These are phyloP conservation scores for Clonostachys rosea DNA, from an alignment of 2,329 filamentous ascomycete species.

Conservation along the genomic window DNA sequence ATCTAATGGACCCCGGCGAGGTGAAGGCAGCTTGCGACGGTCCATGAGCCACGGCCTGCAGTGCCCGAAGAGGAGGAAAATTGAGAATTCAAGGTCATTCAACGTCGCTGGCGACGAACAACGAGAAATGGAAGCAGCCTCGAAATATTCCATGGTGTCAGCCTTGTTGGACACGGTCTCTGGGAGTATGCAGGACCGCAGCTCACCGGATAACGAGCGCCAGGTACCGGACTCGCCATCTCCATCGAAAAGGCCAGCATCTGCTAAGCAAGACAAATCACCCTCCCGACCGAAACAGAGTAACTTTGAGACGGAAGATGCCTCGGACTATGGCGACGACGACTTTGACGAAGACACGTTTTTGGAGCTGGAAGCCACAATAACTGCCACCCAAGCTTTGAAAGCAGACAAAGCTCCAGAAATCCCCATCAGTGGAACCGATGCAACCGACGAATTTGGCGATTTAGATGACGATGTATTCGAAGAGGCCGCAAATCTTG, in stretches of 20 bases:
- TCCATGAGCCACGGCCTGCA: slow-evolving; percentile 65
- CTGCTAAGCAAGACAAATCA: slow-evolving; percentile 3
- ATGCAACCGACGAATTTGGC: slow-evolving; percentile 46
- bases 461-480: slow-evolving; percentile 62
- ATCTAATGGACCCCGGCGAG: slow-evolving; percentile 30
- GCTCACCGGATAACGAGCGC: slow-evolving; percentile 14
- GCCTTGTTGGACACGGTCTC: slow-evolving; percentile 64
- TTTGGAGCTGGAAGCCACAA: slow-evolving; percentile 44
- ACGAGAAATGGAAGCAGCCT: slow-evolving; percentile 39
- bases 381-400: slow-evolving; percentile 19
- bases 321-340: slow-evolving; percentile 52
- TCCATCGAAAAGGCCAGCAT: slow-evolving; percentile 1
- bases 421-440: slow-evolving; percentile 5
- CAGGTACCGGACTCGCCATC: not conserved
- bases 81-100: slow-evolving; percentile 40
- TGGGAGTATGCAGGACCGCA: slow-evolving; percentile 41
- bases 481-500: slow-evolving; percentile 26
- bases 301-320: slow-evolving; percentile 1
- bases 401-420: not conserved
- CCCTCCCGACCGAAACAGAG: slow-evolving; percentile 3
- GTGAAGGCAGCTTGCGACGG: slow-evolving; percentile 50
- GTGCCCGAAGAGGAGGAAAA: slow-evolving; percentile 66
- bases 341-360: slow-evolving; percentile 59
- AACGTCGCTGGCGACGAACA: slow-evolving; percentile 21
- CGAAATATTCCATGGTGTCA: slow-evolving; percentile 53